Conservation (phyloP, 768 basidiomycete genomes). For the Suillus discolor region DNA sequence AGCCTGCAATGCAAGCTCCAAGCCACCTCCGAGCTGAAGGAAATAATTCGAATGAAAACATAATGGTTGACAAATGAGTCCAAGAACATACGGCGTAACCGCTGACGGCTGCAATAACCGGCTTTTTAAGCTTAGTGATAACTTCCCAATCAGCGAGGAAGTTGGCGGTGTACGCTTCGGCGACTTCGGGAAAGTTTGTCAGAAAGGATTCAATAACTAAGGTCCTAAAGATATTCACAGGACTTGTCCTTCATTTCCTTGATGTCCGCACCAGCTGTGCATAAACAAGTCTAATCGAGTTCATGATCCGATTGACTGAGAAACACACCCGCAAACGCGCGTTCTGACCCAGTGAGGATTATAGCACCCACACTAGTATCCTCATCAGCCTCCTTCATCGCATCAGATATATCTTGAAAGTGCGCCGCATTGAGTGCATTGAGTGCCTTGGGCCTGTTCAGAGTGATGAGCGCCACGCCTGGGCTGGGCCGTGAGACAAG, state of each 20-base stretch:
- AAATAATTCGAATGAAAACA: background rate
- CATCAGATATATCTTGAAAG: slow-evolving; percentile 80
- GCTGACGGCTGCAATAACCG: slow-evolving; percentile 94
- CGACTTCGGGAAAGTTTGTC: slow-evolving; percentile 44
- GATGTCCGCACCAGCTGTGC: slow-evolving; percentile 91
- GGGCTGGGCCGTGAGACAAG: slow-evolving; percentile 69
- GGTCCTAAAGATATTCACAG: slow-evolving; percentile 50
- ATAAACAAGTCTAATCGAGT: slow-evolving; percentile 8
- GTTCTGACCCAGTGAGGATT: slow-evolving; percentile 90
- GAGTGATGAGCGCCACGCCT: slow-evolving; percentile 75
- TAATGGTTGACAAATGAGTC: background rate
- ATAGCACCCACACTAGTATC: slow-evolving; percentile 80
- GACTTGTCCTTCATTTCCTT: slow-evolving; percentile 99
- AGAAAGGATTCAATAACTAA: background rate
- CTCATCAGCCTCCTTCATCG: slow-evolving; percentile 66
- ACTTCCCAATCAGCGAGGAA: slow-evolving; percentile 87
- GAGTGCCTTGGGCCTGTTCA: slow-evolving; percentile 88
- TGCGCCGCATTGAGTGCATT: slow-evolving; percentile 86
- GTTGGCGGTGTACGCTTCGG: slow-evolving; percentile 85
- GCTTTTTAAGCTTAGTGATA: slow-evolving; percentile 78
- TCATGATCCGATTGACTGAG: background rate
- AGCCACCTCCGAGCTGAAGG: slow-evolving; percentile 89
- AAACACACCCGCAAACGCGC: slow-evolving; percentile 85
- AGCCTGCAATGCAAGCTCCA: slow-evolving; percentile 95
- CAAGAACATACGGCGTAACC: slow-evolving; percentile 78